Evolutionary conservation across 2,329 filamentous ascomycete species (phyloP), one percentile per base, ranked within the genome.

Genomic region (Keithomyces neogunnii): DNA sequence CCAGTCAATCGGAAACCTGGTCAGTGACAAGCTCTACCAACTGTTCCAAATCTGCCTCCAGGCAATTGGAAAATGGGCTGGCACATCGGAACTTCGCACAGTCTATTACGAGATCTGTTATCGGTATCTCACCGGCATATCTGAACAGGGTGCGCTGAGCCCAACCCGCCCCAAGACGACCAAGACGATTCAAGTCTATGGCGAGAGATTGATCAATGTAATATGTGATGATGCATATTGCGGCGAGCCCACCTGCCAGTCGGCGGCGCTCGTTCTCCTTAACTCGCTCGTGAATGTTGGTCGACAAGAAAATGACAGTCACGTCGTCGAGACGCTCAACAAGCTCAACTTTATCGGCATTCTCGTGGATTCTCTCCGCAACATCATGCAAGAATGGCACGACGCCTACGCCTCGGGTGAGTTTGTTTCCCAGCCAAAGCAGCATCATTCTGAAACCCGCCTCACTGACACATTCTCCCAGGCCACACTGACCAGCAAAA

Each of bases 151-250:
- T 39, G 69, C 77, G 49, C 64, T 73, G 42, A 65, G 67, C 11
- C 70, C 74, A 2, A 75, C 72, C 38, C 72, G 76, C 19, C 67
- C 71, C 31, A 79, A 88, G 63, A 85, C 87, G 1, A 78, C 95
- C 58, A 89, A 88, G 65, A 82, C 85, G 4, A 84, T 89, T 40
- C 73, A 75, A 47, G 66, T 75, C 10, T 80, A 79, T 44, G 91
- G 93, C 39, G 87, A 89, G 60, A 80, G 87, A 50, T 75, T 97
- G 39, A 79, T 97, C 54, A 89, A 92, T 59, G 83, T 89, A 30
- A 77, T 96, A 43, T 96, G 91, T 63, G 93, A 99, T 62, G 93
- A 99, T 70, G 91, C 90, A 26, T 92, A 91, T 65, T 84, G 86
- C 53, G 89, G 90, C 39, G 86, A 92, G 62, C 80, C 87, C 38